Evolutionary conservation across 345 rosid genomes (phyloP).

Genomic region (Firmiana major): DNA sequence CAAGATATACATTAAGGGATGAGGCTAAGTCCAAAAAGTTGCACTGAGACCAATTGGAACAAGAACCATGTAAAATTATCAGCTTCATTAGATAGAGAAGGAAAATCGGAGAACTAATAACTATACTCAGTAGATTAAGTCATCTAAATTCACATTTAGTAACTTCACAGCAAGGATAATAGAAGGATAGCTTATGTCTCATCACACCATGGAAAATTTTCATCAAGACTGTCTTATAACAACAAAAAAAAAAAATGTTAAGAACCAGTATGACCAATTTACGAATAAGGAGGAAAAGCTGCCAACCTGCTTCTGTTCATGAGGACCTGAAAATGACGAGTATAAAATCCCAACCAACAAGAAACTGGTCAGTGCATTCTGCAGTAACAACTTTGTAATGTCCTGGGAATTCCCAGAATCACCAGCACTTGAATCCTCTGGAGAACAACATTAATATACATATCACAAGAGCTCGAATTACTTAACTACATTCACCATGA

Average conservation of each 20-base stretch:
- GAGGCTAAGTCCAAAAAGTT: background rate
- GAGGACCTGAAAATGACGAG: conserved; percentile 14
- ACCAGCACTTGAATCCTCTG: conserved; percentile 35
- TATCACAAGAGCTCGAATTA: no score
- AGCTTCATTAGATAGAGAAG: background rate
- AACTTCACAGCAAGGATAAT: background rate
- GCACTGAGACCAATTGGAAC: background rate
- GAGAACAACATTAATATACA: background rate
- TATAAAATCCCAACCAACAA: conserved; percentile 24
- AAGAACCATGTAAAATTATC: background rate
- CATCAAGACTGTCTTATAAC: background rate
- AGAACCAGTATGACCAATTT: conserved; percentile 1
- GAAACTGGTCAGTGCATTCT: conserved; percentile 16
- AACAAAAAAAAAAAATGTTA: background rate
- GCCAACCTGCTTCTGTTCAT: conserved; percentile 35
- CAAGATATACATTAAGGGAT: background rate
- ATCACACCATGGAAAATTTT: background rate
- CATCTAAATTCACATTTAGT: conserved; percentile 3
- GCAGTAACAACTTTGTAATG: conserved; percentile 22
- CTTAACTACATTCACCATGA: background rate
- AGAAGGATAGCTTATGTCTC: background rate
- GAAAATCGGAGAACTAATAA: background rate
- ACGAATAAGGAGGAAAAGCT: background rate
- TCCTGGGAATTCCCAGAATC: conserved; percentile 30
- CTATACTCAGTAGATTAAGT: background rate